Evolutionary conservation across 1,284 basidiomycete species (phyloP), one percentile per base, ranked within the genome.

Genomic region (Schizophyllum commune): DNA sequence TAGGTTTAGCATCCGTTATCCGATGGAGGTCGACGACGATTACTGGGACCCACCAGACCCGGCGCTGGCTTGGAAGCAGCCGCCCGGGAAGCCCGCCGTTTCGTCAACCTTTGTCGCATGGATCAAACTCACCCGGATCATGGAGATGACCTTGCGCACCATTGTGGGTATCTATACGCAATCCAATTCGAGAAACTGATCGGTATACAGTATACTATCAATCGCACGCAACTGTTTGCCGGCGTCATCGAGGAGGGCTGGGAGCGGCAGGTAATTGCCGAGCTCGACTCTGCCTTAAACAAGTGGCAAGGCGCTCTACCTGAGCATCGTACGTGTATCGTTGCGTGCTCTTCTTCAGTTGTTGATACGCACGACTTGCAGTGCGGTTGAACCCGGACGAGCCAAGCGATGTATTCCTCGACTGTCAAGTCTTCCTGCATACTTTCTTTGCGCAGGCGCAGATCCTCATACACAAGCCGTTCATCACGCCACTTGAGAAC

Each of bases 401-500:
- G 13, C 64, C 71, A 32, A 72, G 78, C 62, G 54, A 60, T 4
- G 62, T 68, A 2, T 74, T 77, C 55, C 82, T 83, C 67, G 73
- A 75, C 58, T 80, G 81, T 67, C 79, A 78, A 4, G 77, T 76
- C 0, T 66, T 73, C 5, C 71, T 83, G 0, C 79, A 81, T 65
- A 69, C 74, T 19, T 71, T 73, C n/a, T 83, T 80, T 68, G 81
- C 83, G 66, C 74, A 78, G 52, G 65, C 73, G 11, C 75, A 74
- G 57, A 81, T 83, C 63, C 70, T 80, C 22, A 75, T 82, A 57
- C 82, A 84, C 65, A 75, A 81, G 5, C 79, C 80, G 0, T 83
- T 83, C 68, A 81, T 83, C 55, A 77, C 79, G 0, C 68, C 68
- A 55, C 65, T 68, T 0, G 32, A 59, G 13, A 33, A 39, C n/a